Percentiles rank a stretch among this genome's conserved stretches.
Conservation (phyloP, 108 stramenopile species). For the Fistulifera pelliculosa region DNA sequence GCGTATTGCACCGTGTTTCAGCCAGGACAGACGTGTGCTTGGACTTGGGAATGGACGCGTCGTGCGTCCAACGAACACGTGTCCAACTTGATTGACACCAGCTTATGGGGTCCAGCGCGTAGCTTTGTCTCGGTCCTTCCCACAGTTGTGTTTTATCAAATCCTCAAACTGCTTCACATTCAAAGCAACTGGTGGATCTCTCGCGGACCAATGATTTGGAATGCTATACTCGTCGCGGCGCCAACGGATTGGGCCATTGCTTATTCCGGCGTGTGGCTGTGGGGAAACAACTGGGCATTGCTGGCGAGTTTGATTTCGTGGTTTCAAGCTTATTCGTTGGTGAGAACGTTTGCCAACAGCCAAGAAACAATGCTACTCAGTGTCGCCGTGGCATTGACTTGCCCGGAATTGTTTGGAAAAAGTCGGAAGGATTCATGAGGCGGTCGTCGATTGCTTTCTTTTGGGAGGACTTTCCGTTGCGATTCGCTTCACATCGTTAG, state of each 20-base stretch:
- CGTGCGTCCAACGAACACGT: constrained; percentile 13
- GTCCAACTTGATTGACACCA: constrained; percentile 16
- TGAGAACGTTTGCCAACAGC: constrained; percentile 76
- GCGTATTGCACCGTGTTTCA: constrained; percentile 72
- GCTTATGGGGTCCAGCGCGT: constrained; percentile 64
- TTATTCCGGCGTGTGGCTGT: constrained; percentile 41
- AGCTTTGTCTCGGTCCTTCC: constrained; percentile 72
- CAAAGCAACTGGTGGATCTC: constrained; percentile 49
- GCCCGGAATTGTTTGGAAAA: constrained; percentile 45
- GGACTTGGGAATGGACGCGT: constrained; percentile 88
- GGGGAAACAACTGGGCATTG: constrained; percentile 11
- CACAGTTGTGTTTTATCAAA: constrained; percentile 53
- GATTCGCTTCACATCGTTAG: constrained; percentile 72
- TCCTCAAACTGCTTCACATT: constrained; percentile 19
- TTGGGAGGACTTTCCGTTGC: constrained; percentile 70
- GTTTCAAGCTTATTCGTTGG: constrained; percentile 76
- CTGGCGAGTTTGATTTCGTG: constrained; percentile 36
- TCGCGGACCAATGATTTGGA: constrained; percentile 60
- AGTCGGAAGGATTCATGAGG: not conserved
- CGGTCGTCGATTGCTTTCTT: constrained; percentile 49
- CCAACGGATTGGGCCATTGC: constrained; percentile 65
- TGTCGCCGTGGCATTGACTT: constrained; percentile 42
- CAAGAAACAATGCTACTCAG: constrained; percentile 35
- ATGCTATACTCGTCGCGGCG: constrained; percentile 63
- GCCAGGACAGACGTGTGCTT: constrained; percentile 23